phyloP scores from a whole-genome alignment of 768 basidiomycete species.

The Rhodotorula toruloides region DNA sequence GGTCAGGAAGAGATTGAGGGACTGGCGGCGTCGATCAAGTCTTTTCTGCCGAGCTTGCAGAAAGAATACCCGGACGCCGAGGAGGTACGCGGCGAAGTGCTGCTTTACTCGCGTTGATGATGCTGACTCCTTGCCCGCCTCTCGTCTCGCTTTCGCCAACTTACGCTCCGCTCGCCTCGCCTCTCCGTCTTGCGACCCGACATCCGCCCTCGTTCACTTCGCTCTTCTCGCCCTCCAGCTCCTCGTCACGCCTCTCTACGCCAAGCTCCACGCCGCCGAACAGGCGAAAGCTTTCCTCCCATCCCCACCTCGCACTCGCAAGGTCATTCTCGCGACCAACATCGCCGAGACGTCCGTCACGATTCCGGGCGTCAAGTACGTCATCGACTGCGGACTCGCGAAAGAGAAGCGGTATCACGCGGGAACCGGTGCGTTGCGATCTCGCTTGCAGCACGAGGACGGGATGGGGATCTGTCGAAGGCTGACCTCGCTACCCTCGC shows the following conservation, averaged over 20 bases:
- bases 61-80: slow-evolving; percentile 7
- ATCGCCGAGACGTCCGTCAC: slow-evolving; percentile 98
- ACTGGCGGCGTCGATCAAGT: slow-evolving; percentile 66
- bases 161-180: too few species aligned
- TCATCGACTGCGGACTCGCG: slow-evolving; percentile 91
- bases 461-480: neutral
- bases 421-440: slow-evolving; percentile 40
- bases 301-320: slow-evolving; percentile 64
- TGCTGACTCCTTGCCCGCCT: too few species aligned
- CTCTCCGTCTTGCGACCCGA: too few species aligned
- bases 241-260: slow-evolving; percentile 72
- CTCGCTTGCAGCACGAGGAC: neutral
- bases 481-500: neutral
- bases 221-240: slow-evolving; percentile 53
- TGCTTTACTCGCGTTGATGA: too few species aligned
- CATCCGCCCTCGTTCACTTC: too few species aligned
- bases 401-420: slow-evolving; percentile 78
- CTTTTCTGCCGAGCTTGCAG: slow-evolving; percentile 25
- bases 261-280: slow-evolving; percentile 69
- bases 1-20: slow-evolving; percentile 96
- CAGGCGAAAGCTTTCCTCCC: slow-evolving; percentile 72
- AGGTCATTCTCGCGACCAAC: slow-evolving; percentile 93
- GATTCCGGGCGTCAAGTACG: slow-evolving; percentile 89
- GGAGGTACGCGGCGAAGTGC: too few species aligned
- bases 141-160: too few species aligned